These are phyloP conservation scores for Zarea fungicola DNA, from an alignment of 2,329 filamentous ascomycete species.

Conservation along the genomic window DNA sequence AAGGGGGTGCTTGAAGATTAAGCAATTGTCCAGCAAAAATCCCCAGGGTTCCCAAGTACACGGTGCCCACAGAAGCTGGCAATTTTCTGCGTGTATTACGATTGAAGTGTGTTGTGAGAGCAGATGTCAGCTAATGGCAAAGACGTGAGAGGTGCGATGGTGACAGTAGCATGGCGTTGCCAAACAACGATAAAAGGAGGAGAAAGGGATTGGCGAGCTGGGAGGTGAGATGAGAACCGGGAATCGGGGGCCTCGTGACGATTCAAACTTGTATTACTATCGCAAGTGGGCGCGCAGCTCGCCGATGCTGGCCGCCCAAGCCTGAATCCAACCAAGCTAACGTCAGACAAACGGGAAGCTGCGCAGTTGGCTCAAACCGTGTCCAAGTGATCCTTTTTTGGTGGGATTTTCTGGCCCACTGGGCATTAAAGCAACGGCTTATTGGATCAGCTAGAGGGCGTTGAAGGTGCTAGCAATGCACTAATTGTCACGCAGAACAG, in stretches of 20 bases:
- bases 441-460: constrained; percentile 3
- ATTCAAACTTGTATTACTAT: background rate
- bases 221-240: constrained; percentile 9
- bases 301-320: constrained; percentile 11
- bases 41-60: background rate
- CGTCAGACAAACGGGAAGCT: background rate
- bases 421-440: background rate
- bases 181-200: background rate
- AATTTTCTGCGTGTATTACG: background rate
- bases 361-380: background rate
- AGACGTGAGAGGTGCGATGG: background rate
- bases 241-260: constrained; percentile 7
- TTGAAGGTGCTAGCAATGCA: background rate
- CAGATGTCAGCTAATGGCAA: background rate
- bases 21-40: background rate
- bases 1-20: background rate
- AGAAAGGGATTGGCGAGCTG: background rate
- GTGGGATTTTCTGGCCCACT: constrained; percentile 5
- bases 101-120: background rate
- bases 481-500: background rate
- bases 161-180: too few species aligned
- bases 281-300: background rate
- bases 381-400: constrained; percentile 3
- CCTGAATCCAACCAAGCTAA: background rate
- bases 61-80: background rate